Evolutionary conservation across 805 yeast genomes (phyloP).

Genomic region (Sugiyamaella mastotermitis): DNA sequence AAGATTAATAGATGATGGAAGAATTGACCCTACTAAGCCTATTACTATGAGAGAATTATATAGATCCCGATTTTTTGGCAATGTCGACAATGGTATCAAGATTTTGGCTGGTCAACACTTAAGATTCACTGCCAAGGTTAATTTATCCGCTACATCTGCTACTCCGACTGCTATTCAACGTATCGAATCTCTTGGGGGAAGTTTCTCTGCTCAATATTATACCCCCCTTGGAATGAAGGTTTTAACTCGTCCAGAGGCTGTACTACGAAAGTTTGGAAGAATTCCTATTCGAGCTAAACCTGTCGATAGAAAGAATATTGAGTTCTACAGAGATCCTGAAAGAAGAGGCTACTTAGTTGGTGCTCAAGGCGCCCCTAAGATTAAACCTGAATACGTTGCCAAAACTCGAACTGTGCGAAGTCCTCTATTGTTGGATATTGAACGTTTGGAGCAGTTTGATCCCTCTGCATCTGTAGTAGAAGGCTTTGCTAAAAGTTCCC

Average conservation of each 20-base stretch:
- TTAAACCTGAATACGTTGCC: slow-evolving; percentile 18
- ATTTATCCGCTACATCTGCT: slow-evolving; percentile 79
- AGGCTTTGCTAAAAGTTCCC: slow-evolving; percentile 11
- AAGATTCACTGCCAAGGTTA: slow-evolving; percentile 48
- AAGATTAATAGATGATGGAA: slow-evolving; percentile 61
- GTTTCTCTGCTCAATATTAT: slow-evolving; percentile 66
- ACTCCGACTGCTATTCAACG: slow-evolving; percentile 64
- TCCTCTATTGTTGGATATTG: slow-evolving; percentile 14
- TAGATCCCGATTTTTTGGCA: slow-evolving; percentile 67
- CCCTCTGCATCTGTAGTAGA: slow-evolving; percentile 3
- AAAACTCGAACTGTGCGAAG: slow-evolving; percentile 11
- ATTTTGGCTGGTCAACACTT: slow-evolving; percentile 59
- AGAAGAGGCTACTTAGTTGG: slow-evolving; percentile 62
- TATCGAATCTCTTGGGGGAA: slow-evolving; percentile 69
- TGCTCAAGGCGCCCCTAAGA: slow-evolving; percentile 17
- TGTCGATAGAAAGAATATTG: slow-evolving; percentile 70
- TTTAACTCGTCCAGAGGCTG: slow-evolving; percentile 69
- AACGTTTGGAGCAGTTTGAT: slow-evolving; percentile 12
- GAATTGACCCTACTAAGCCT: slow-evolving; percentile 45
- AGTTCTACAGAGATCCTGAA: slow-evolving; percentile 63
- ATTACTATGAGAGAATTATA: slow-evolving; percentile 74
- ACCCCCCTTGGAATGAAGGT: slow-evolving; percentile 64
- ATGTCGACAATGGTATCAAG: slow-evolving; percentile 73
- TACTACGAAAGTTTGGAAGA: slow-evolving; percentile 63
- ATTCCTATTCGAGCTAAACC: slow-evolving; percentile 86